phyloP scores from a whole-genome alignment of 768 basidiomycete species.

The Inosperma sp. region DNA sequence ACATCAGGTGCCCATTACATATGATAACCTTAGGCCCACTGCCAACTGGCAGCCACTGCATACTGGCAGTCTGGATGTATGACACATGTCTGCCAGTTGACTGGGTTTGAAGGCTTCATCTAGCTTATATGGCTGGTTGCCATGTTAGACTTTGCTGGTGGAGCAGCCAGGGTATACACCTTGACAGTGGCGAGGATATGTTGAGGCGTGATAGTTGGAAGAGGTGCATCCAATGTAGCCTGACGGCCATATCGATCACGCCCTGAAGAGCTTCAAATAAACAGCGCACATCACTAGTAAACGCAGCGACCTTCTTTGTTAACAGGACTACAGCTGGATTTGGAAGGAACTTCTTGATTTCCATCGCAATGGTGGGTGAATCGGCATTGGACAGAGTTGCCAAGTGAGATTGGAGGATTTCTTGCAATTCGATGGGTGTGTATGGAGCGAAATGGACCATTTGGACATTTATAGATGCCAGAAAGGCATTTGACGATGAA shows the following conservation, averaged over 20 bases:
- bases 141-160: slow-evolving; percentile 21
- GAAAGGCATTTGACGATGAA: slow-evolving; percentile 35
- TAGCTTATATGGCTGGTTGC: too few relatives aligned
- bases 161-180: slow-evolving; percentile 51
- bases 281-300: slow-evolving; percentile 79
- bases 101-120: too few relatives aligned
- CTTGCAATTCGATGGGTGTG: slow-evolving; percentile 61
- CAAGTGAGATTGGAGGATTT: slow-evolving; percentile 64
- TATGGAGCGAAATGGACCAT: slow-evolving; percentile 84
- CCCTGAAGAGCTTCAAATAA: slow-evolving; percentile 77
- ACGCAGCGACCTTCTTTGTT: slow-evolving; percentile 74
- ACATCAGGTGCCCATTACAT: too few relatives aligned
- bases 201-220: slow-evolving; percentile 53
- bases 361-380: slow-evolving; percentile 27
- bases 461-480: slow-evolving; percentile 40
- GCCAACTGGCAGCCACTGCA: too few relatives aligned
- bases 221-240: slow-evolving; percentile 28
- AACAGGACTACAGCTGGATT: slow-evolving; percentile 60
- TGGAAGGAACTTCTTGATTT: slow-evolving; percentile 56
- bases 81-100: too few relatives aligned
- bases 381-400: slow-evolving; percentile 39
- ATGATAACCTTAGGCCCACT: too few relatives aligned
- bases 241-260: slow-evolving; percentile 68
- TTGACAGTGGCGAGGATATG: slow-evolving; percentile 75
- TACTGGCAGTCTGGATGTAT: too few relatives aligned